These are phyloP conservation scores for Prunus kanzakura DNA, from an alignment of 306 rosid species.

Conservation along the genomic window DNA sequence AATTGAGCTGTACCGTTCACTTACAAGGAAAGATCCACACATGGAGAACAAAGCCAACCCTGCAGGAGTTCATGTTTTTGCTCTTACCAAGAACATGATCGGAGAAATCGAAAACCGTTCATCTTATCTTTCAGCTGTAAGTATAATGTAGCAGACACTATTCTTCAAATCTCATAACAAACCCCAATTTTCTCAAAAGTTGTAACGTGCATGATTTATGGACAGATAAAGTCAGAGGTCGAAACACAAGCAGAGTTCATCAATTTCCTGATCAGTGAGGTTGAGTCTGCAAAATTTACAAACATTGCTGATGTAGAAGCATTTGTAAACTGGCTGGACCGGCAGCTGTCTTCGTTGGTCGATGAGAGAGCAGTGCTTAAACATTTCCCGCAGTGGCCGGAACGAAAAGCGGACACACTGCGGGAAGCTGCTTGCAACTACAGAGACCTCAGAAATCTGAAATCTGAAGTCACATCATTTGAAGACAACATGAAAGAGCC, in stretches of 20 bases:
- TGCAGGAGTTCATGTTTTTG: constrained; percentile 52
- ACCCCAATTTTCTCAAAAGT: not conserved
- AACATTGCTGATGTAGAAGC: constrained; percentile 67
- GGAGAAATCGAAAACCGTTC: constrained; percentile 95
- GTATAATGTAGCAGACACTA: constrained; percentile 15
- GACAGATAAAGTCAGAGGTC: constrained; percentile 80
- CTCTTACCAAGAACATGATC: constrained; percentile 87
- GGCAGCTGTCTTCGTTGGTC: constrained; percentile 65
- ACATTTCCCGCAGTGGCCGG: constrained; percentile 92
- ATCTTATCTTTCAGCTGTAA: constrained; percentile 67
- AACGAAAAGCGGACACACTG: constrained; percentile 74
- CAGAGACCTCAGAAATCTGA: constrained; percentile 69
- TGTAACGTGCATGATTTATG: constrained; percentile 2
- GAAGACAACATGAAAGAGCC: constrained; percentile 68
- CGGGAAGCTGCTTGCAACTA: constrained; percentile 84
- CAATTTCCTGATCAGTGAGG: constrained; percentile 53
- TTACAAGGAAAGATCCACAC: constrained; percentile 62
- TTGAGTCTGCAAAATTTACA: constrained; percentile 48
- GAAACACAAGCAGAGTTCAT: constrained; percentile 74
- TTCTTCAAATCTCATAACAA: constrained; percentile 7
- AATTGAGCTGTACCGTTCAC: constrained; percentile 75
- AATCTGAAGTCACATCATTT: constrained; percentile 48
- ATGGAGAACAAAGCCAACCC: constrained; percentile 47
- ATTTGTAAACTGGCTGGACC: constrained; percentile 79
- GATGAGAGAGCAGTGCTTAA: constrained; percentile 84